A percentile compares a stretch with the other conserved stretches of the same genome.
These are phyloP conservation scores for Nitzschia sp. DNA, from an alignment of 108 stramenopile species.

Conservation along the genomic window DNA sequence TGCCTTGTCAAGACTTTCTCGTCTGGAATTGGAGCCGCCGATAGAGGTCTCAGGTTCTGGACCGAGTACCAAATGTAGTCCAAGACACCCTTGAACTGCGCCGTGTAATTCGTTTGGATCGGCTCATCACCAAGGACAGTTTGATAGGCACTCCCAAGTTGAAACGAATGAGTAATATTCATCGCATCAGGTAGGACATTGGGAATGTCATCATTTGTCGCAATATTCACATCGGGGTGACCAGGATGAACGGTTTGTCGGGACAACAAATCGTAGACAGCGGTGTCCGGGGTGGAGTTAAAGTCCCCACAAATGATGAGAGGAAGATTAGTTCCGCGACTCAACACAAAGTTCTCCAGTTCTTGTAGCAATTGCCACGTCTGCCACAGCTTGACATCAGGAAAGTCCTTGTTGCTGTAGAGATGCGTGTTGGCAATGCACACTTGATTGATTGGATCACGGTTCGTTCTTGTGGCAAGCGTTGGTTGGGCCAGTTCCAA, in stretches of 20 bases:
- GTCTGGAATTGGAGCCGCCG: slow-evolving; percentile 87
- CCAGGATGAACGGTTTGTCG: slow-evolving; percentile 90
- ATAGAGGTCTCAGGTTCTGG: slow-evolving; percentile 80
- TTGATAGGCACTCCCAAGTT: slow-evolving; percentile 92
- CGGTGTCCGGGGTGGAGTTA: slow-evolving; percentile 95
- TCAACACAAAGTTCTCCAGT: slow-evolving; percentile 89
- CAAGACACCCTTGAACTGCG: slow-evolving; percentile 89
- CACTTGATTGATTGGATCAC: slow-evolving; percentile 83
- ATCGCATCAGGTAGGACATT: slow-evolving; percentile 88
- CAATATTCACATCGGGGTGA: slow-evolving; percentile 84
- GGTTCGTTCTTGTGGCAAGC: slow-evolving; percentile 51
- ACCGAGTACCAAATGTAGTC: slow-evolving; percentile 98
- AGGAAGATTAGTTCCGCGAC: slow-evolving; percentile 79
- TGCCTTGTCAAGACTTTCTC: slow-evolving; percentile 69
- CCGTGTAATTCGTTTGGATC: slow-evolving; percentile 93
- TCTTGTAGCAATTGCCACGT: slow-evolving; percentile 92
- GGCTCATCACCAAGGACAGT: slow-evolving; percentile 94
- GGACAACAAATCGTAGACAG: slow-evolving; percentile 94
- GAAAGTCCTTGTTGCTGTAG: slow-evolving; percentile 97
- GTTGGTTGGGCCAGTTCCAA: slow-evolving; percentile 88
- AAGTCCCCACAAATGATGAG: slow-evolving; percentile 98
- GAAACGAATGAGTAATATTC: slow-evolving; percentile 88
- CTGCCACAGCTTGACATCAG: slow-evolving; percentile 99
- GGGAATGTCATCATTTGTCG: slow-evolving; percentile 61
- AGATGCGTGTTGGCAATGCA: slow-evolving; percentile 98